Base-by-base conservation (phyloP, 176 grass and related monocot genomes). In the Triticum dicoccoides region DNA sequence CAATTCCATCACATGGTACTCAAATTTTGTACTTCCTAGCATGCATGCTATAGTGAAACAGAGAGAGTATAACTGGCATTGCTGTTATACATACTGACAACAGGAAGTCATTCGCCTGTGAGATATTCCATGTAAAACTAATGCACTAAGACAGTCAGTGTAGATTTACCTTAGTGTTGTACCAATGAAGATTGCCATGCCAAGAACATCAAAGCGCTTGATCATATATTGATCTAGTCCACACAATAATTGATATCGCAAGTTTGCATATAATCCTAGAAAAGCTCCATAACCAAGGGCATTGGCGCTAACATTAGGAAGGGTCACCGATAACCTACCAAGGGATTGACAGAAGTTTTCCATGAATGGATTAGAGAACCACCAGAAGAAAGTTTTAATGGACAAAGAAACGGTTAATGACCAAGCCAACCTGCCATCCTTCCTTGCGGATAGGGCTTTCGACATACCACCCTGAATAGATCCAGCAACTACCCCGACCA, bases 231-330 rank as follows among this genome's bases (percentile, higher is more conserved):
- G 85, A 86, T 99, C 97, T 61, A 96, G 35, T 79, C 97, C 97
- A 88, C 73, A 92, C 27, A 99, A 81, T 21, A 95, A 82, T 80
- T 99, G 97, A 91, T 99, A 96, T 5, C 97, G 84, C 45, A 94
- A 70, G 90, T 99, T 99, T 61, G 83, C 92, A 86, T 96, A 99
- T 67, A 99, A 80, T 81, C 94, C 97, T 89, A 99, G 86, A 78
- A 99, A 94, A 77, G 97, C 92, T 62, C 97, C 97, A 85, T 94
- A 99, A 52, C 94, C 91, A 91, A 99, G 93, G 30, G 97, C 89
- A 88, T 94, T 91, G 82, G 86, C 90, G 44, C 91, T 85, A 27
- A 91, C 61, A 88, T 92, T 91, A 87, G 97, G 97, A 87, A 96
- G 89, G 56, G 71, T 83, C 61, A 92, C 89, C 17, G 97, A 99